Base-by-base conservation (phyloP, 2,329 filamentous ascomycete species). In the Gliomastix tumulicola region DNA sequence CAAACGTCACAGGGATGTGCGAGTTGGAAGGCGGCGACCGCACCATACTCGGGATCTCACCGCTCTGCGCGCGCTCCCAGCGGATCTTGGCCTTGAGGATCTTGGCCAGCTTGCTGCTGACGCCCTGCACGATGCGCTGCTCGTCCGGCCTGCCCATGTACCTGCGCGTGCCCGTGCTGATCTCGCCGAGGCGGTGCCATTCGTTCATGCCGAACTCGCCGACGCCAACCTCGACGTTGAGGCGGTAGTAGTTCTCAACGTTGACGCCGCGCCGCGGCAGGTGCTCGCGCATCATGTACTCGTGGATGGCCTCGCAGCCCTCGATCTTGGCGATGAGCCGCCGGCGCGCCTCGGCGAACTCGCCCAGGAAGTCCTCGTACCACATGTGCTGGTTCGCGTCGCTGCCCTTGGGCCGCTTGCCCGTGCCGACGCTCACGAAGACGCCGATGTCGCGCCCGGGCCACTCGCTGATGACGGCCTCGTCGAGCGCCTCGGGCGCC, bases 171-270 rank as follows among this genome's bases (percentile, higher is more conserved):
- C 83, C 83, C 12, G 88, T 96, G 65, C 87, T 95, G 62, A 98
- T 97, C 36, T 96, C 90, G 19, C 86, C 83, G n/a, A 97, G 66
- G 4, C 89, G 79, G 50, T 87, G 78, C 92, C 92, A 98, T 57
- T 97, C 92, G 55, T 97, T 98, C 88, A 98, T 97, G 35, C 86
- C 90, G 56, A 96, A 97, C 54, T 97, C 92, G 36, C 90, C 89
- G 4, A 97, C 89, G 2, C 90, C 92, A 13, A 95, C 82, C 54
- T 97, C 89, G 28, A 97, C 92, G 46, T 98, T 98, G n/a, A 97
- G 69, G 7, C 92, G 84, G 57, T 88, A 94, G 65, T 98, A 98
- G 56, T 94, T 87, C 40, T 96, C 89, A 35, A 78, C 75, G 49
- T 84, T 89, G 41, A 97, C 86, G 19, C 83, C 79, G 22, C 88